Evolutionary conservation across 1,284 basidiomycete genomes (phyloP).

Genomic region (Vanrija pseudolonga): DNA sequence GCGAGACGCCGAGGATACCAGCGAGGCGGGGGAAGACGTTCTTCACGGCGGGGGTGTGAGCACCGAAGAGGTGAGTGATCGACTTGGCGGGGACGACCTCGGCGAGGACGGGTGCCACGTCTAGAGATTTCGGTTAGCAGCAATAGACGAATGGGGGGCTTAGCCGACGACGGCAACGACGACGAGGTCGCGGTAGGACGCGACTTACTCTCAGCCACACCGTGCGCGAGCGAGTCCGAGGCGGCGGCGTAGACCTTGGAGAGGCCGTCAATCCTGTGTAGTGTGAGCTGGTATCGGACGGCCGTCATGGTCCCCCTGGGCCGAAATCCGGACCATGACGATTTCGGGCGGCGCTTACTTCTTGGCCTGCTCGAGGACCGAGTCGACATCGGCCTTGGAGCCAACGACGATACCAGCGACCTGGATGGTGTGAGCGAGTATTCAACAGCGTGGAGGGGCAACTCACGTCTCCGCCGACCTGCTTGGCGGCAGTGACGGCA

Average conservation of each 20-base stretch:
- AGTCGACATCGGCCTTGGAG: slow-evolving; percentile 64
- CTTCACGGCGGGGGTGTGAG: slow-evolving; percentile 71
- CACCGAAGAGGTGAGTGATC: slow-evolving; percentile 80
- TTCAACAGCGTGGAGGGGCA: neutral
- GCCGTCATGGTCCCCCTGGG: neutral
- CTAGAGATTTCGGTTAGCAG: slow-evolving; percentile 31
- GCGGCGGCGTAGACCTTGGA: slow-evolving; percentile 51
- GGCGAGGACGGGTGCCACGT: slow-evolving; percentile 55
- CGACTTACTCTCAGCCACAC: slow-evolving; percentile 50
- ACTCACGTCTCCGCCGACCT: slow-evolving; percentile 61
- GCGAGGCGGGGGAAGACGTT: slow-evolving; percentile 82
- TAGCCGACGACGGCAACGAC: neutral
- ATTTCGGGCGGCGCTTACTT: slow-evolving; percentile 54
- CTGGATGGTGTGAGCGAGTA: slow-evolving; percentile 34
- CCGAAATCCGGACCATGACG: neutral
- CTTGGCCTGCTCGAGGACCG: slow-evolving; percentile 70
- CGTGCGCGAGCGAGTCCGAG: slow-evolving; percentile 48
- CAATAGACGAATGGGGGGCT: neutral
- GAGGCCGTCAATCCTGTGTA: slow-evolving; percentile 47
- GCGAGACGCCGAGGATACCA: slow-evolving; percentile 74
- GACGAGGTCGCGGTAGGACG: neutral
- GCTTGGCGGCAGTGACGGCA: slow-evolving; percentile 81
- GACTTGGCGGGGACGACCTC: slow-evolving; percentile 52
- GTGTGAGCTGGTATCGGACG: neutral
- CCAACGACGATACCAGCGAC: slow-evolving; percentile 86